Base-by-base conservation (phyloP, 179 eudicot genomes). In the Amaranthus tricolor region DNA sequence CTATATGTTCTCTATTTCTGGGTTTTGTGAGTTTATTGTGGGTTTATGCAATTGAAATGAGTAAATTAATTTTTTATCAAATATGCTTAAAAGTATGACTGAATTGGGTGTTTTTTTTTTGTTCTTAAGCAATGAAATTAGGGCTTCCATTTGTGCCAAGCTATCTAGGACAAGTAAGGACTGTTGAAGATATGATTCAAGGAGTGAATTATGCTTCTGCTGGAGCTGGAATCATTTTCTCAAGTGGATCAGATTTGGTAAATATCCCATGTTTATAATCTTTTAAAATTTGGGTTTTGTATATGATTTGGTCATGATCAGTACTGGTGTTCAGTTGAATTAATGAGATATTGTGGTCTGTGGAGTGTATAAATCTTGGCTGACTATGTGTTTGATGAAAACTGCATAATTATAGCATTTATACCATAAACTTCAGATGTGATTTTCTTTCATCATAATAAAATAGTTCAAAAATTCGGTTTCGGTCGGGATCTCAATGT, bases 191-290 rank as follows among this genome's bases (percentile, higher is more conserved):
- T 70, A 88, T 93, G 98, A 72, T 82, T 56, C 93, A 81, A 43
- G 98, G 98, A 12, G 93, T 91, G 70, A 93, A 93, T 77, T 93
- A 89, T 74, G 98, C 98, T 64, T 93, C 98, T 79, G 93, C 98
- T 77, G 98, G 95, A 48, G 91, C 97, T 75, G 97, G 97, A 40
- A 88, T 93, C 21, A 88, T 93, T 70, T 88, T 89, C 79, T 80
- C 97, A 59, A 93, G 89, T 58, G 98, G 98, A 58, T 87, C 95
- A 53, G 97, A 93, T 80, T 72, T 93, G 85, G 98, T 93, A 79
- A 14, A 11, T 31, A 53, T 31, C 64, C 49, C 12, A 9, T 16
- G 31, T n/a, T 48, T 66, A 48, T 10, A 17, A 75, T 56, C 12
- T 70, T 8, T 12, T 21, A 59, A 7, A 9, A 9, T 66, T 13